These are phyloP conservation scores for Boletus sp. DNA, from an alignment of 768 basidiomycete species.

Conservation along the genomic window DNA sequence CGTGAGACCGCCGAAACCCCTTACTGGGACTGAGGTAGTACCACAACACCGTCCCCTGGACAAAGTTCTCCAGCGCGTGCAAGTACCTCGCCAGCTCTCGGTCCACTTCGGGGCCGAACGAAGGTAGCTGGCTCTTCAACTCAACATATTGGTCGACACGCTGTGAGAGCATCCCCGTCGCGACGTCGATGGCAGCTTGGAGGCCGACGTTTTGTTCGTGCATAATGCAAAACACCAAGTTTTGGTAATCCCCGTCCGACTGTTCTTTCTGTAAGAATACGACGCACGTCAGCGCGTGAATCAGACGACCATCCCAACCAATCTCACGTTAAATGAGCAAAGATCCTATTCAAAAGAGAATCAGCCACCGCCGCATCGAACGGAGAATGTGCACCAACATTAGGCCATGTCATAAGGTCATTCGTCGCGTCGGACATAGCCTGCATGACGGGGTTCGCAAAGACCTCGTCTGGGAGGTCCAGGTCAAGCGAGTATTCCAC, in stretches of 20 bases:
- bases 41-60: slow-evolving; percentile 39
- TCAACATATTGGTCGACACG: slow-evolving; percentile 33
- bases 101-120: slow-evolving; percentile 35
- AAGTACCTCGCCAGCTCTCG: slow-evolving; percentile 33
- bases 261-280: slow-evolving; percentile 34
- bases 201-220: slow-evolving; percentile 32
- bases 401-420: slow-evolving; percentile 42
- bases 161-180: slow-evolving; percentile 36
- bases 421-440: slow-evolving; percentile 40
- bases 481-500: slow-evolving; percentile 38
- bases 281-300: slow-evolving; percentile 8
- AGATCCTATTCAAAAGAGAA: slow-evolving; percentile 20
- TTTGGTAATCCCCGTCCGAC: slow-evolving; percentile 39
- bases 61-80: slow-evolving; percentile 36
- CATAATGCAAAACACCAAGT: slow-evolving; percentile 40
- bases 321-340: slow-evolving; percentile 30
- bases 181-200: slow-evolving; percentile 34
- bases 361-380: slow-evolving; percentile 11
- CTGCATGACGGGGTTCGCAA: slow-evolving; percentile 32
- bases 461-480: slow-evolving; percentile 36
- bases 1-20: slow-evolving; percentile 2
- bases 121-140: slow-evolving; percentile 33
- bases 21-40: slow-evolving; percentile 39
- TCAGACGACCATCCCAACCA: background rate
- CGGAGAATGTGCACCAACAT: slow-evolving; percentile 25